These are phyloP conservation scores for Colletotrichum sp. DNA, from an alignment of 2,329 filamentous ascomycete genomes.

Conservation along the genomic window DNA sequence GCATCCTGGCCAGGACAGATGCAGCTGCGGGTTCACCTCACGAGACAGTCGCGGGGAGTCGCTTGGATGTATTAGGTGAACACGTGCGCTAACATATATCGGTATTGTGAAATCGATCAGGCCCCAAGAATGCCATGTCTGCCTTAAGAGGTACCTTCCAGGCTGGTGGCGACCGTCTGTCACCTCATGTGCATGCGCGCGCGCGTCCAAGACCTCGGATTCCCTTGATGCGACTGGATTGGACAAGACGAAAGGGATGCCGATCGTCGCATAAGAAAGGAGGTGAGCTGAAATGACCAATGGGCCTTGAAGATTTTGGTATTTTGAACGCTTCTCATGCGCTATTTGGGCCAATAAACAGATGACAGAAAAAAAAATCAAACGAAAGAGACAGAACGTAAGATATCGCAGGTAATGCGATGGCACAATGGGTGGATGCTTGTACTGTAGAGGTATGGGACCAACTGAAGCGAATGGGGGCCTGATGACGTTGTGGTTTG, in stretches of 20 bases:
- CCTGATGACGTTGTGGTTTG: constrained; percentile 13
- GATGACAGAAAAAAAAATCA: not conserved
- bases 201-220: not conserved
- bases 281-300: not conserved
- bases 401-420: not conserved
- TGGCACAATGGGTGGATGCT: not conserved
- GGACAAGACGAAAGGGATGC: not conserved
- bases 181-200: not conserved
- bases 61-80: not conserved
- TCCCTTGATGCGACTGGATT: not conserved
- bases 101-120: not conserved
- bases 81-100: not conserved
- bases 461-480: not conserved
- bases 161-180: not conserved
- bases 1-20: not conserved
- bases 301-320: not conserved
- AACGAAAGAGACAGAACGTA: not conserved
- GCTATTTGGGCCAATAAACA: not conserved
- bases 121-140: not conserved
- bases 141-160: not conserved
- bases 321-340: not conserved
- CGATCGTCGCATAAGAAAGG: not conserved
- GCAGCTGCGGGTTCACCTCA: not conserved
- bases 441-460: not conserved
- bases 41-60: not conserved